A percentile compares a stretch with the other conserved stretches of the same genome.
These are phyloP conservation scores for Hyphopichia homilentoma DNA, from an alignment of 805 yeast species.

Conservation along the genomic window DNA sequence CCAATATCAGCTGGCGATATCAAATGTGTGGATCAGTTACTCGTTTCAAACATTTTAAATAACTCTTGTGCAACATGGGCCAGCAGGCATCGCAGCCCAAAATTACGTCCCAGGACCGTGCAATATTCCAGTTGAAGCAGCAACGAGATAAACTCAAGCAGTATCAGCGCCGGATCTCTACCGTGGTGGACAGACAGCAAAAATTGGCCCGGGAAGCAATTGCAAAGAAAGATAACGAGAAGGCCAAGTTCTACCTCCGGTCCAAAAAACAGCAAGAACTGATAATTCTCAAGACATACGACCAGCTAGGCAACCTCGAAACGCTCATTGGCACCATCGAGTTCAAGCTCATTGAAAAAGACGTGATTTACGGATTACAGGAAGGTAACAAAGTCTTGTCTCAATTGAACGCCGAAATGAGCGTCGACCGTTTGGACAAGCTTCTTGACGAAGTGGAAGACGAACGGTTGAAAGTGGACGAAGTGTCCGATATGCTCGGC, in stretches of 20 bases:
- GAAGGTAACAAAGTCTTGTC: constrained; percentile 78
- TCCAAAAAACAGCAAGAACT: constrained; percentile 80
- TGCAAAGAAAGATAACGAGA: constrained; percentile 47
- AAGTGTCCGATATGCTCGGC: constrained; percentile 55
- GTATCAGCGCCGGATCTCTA: constrained; percentile 58
- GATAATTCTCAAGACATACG: constrained; percentile 64
- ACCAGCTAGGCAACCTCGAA: constrained; percentile 78
- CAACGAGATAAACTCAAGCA: constrained; percentile 83
- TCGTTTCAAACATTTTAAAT: no score
- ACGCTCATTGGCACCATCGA: constrained; percentile 77
- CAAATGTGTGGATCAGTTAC: no score
- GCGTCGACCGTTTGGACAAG: constrained; percentile 71
- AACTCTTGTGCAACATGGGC: constrained; percentile 39
- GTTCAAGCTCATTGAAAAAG: constrained; percentile 84
- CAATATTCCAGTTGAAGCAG: constrained; percentile 78
- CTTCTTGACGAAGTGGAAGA: constrained; percentile 83
- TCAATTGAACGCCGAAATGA: constrained; percentile 74
- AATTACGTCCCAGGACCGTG: constrained; percentile 81
- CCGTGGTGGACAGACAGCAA: constrained; percentile 59
- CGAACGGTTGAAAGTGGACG: constrained; percentile 75
- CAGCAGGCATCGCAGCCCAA: constrained; percentile 46
- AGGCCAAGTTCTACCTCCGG: constrained; percentile 68
- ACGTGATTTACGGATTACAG: constrained; percentile 73
- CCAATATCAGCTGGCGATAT: no score
- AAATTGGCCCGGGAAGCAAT: constrained; percentile 56